Evolutionary conservation across 228 moss, liverwort and hornwort species (phyloP), one percentile per base, ranked within the genome.

Genomic region (Sphagnum fallax): DNA sequence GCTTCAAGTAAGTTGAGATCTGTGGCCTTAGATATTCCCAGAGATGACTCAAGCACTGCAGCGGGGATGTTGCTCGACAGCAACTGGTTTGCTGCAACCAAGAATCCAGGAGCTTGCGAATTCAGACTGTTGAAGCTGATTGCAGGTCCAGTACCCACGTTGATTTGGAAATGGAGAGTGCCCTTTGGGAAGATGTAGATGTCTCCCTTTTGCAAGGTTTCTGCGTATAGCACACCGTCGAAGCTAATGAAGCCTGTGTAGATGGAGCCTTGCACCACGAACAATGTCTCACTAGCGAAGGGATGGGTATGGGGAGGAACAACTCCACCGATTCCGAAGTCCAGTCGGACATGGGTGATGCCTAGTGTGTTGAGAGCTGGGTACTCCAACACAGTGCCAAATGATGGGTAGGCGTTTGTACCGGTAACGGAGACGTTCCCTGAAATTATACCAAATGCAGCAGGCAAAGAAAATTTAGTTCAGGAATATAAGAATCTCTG

Each of bases 351-450:
- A n/a, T 48, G 32, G 5, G 18, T 32, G 6, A 76, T 51, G 0
- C 66, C 48, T 6, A 70, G 66, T 4, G 72, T 62, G 72, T 72
- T 72, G n/a, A 76, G 57, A 4, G 61, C 76, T 4, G 76, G 72
- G 61, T 57, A 76, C 5, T 71, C 55, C 7, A 52, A 2, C 47
- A 48, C 48, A 2, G 13, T 51, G 1, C 71, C 72, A n/a, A 62
- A 67, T 0, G 11, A 11, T 1, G 6, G 48, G 48, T 6, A 50
- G 6, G 67, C 48, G 60, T 67, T 52, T 16, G 32, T 32, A 32
- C 32, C 32, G 32, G 32, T 32, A 1, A 32, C 32, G 2, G 32
- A 32, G 32, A 32, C 32, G 32, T 32, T 32, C 32, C 32, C 32
- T 32, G 32, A 32, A 32, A 32, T 32, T 32, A 32, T 32, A 32